Evolutionary conservation across 2,329 filamentous ascomycete species (phyloP).

Genomic region (Phaeosphaeriaceae sp.): DNA sequence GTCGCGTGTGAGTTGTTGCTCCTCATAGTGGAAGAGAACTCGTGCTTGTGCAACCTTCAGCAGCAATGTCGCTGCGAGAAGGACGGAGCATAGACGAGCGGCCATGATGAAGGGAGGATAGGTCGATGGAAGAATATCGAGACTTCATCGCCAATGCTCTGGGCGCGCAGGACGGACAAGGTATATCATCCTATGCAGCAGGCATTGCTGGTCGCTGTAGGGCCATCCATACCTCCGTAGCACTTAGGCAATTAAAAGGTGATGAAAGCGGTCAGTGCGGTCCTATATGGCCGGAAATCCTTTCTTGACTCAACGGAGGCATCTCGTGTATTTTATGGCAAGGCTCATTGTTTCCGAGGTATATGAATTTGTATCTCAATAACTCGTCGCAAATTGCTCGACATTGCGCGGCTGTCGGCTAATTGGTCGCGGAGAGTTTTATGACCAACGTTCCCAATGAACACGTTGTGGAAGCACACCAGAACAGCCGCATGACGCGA

Average conservation of each 20-base stretch:
- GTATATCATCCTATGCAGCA: neutral
- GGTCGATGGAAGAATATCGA: neutral
- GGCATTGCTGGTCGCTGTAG: neutral
- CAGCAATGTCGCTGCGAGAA: constrained; percentile 18
- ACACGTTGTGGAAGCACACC: neutral
- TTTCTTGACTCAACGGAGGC: neutral
- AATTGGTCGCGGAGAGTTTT: constrained; percentile 5
- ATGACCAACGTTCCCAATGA: neutral
- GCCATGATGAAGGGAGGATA: constrained; percentile 8
- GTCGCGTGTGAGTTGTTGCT: constrained; percentile 31
- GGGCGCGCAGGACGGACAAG: neutral
- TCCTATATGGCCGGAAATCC: neutral
- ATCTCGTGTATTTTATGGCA: neutral
- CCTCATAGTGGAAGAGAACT: constrained; percentile 28
- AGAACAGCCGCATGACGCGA: neutral
- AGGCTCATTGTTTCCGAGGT: neutral
- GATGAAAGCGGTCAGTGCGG: neutral
- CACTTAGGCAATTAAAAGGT: neutral
- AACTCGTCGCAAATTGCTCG: neutral
- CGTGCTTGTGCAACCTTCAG: constrained; percentile 17
- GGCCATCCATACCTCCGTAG: neutral
- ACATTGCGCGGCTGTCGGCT: constrained; percentile 1
- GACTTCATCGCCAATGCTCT: neutral
- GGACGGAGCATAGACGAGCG: constrained; percentile 10
- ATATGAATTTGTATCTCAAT: neutral